Base-by-base conservation (phyloP, 2,329 filamentous ascomycete species). In the Cladosporium sphaerospermum region DNA sequence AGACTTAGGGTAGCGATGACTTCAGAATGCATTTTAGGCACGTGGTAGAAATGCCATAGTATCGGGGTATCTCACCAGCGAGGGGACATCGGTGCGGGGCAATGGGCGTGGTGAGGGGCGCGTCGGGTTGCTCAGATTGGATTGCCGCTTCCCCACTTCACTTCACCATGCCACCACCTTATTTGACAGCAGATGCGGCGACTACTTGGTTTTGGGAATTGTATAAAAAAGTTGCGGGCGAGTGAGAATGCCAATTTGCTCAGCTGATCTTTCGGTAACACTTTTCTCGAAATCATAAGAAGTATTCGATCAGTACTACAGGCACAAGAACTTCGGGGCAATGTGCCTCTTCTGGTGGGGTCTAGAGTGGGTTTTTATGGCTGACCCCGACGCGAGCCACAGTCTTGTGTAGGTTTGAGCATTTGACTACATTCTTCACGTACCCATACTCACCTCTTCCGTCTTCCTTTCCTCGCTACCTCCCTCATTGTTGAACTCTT, bases 371-470 rank as follows among this genome's bases (percentile, higher is more conserved):
- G 40, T 41, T 14, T 4, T 36, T 40, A 40, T 46, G 32, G 16
- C 45, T 10, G 45, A 23, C 46, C 46, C 28, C 39, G 46, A 49
- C 13, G 42, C 46, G 46, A 49, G 39, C 34, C 46, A 32, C 16
- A 5, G 32, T 10, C 18, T 3, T 10, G 13, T 34, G 16, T n/a
- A 19, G 34, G 18, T n/a, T 16, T 14, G 11, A 9, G 9, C 23
- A 28, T 41, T 9, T 3, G 11, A 34, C 5, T 11, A 23, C 10
- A 39, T 23, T 18, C 6, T 9, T 11, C 44, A 11, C 9, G n/a
- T 18, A 39, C 3, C 7, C 11, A 5, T 10, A 2, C 10, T 36
- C 34, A 11, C n/a, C 34, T 36, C 10, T 9, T 36, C 34, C 9
- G 34, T 36, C 34, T 36, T n/a, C n/a, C 7, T 11, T 36, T 16